These are phyloP conservation scores for Coffea humblotiana DNA, from an alignment of 305 asterid genomes.

Conservation along the genomic window DNA sequence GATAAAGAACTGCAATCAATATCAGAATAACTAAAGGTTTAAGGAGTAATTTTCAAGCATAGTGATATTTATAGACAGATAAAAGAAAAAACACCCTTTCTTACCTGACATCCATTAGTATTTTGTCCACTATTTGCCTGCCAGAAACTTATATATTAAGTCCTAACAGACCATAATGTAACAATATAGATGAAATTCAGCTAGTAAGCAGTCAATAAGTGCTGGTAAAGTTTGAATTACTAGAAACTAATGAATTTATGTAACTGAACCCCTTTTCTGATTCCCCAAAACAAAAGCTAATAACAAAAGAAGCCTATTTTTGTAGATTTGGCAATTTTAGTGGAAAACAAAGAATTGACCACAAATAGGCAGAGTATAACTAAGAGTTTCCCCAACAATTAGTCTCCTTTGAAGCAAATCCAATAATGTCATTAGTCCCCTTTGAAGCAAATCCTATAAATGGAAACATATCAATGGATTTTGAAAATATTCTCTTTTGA, in stretches of 20 bases:
- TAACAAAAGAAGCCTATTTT: not conserved
- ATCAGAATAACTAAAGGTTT: conserved; percentile 14
- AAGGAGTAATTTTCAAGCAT: not conserved
- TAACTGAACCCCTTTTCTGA: not conserved
- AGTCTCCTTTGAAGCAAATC: too few species aligned
- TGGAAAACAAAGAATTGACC: not conserved
- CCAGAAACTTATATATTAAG: conserved; percentile 26
- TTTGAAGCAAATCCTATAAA: too few species aligned
- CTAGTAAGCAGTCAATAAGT: not conserved
- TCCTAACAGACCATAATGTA: not conserved
- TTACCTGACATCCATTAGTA: conserved; percentile 93
- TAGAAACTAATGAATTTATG: too few species aligned
- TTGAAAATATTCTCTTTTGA: not conserved
- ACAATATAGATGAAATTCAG: not conserved
- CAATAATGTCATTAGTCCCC: too few species aligned
- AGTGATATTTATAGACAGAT: conserved; percentile 2
- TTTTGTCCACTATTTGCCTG: conserved; percentile 97
- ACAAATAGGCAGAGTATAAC: not conserved
- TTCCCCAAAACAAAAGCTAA: not conserved
- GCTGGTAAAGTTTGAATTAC: not conserved
- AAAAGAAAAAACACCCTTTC: conserved; percentile 17
- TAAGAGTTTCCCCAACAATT: not conserved
- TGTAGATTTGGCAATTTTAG: not conserved
- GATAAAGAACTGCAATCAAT: conserved; percentile 70
- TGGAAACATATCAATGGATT: not conserved